Evolutionary conservation across 352 stramenopile genomes (phyloP).

Genomic region (Halophytophthora polymorphica): DNA sequence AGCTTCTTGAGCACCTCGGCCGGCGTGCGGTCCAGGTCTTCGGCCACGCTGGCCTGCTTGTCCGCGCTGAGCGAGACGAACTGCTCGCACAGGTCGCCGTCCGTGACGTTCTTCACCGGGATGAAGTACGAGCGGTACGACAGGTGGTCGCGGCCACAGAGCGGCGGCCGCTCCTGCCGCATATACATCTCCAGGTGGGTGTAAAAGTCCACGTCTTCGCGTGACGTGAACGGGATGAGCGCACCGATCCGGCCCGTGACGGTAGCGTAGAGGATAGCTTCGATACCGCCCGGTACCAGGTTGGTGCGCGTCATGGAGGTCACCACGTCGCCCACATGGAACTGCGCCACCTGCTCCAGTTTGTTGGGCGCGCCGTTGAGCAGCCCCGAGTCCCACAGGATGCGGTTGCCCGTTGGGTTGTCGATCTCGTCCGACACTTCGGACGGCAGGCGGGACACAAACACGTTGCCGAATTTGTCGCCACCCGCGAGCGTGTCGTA

Average conservation of each 20-base stretch:
- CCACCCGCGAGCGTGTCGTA: constrained; percentile 97
- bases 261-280: constrained; percentile 97
- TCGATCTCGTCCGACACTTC: constrained; percentile 95
- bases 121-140: constrained; percentile 98
- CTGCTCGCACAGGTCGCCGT: constrained; percentile 98
- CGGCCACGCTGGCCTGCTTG: constrained; percentile 95
- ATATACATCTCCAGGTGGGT: constrained; percentile 97
- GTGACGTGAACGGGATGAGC: constrained; percentile 95
- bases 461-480: constrained; percentile 99
- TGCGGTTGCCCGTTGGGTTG: constrained; percentile 94
- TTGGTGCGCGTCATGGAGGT: constrained; percentile 94
- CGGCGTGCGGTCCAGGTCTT: constrained; percentile 94
- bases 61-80: constrained; percentile 91
- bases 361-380: constrained; percentile 95
- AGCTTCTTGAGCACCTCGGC: constrained; percentile 98
- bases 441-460: constrained; percentile 92
- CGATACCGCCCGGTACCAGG: constrained; percentile 94
- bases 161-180: constrained; percentile 88
- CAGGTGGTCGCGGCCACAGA: constrained; percentile 95
- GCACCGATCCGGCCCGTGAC: constrained; percentile 96
- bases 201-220: constrained; percentile 98
- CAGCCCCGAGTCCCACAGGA: constrained; percentile 94
- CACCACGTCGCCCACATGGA: constrained; percentile 98
- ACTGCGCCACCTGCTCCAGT: constrained; percentile 94
- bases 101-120: constrained; percentile 97